Base-by-base conservation (phyloP, 208 protist genomes). In the Tritrichomonas foetus region DNA sequence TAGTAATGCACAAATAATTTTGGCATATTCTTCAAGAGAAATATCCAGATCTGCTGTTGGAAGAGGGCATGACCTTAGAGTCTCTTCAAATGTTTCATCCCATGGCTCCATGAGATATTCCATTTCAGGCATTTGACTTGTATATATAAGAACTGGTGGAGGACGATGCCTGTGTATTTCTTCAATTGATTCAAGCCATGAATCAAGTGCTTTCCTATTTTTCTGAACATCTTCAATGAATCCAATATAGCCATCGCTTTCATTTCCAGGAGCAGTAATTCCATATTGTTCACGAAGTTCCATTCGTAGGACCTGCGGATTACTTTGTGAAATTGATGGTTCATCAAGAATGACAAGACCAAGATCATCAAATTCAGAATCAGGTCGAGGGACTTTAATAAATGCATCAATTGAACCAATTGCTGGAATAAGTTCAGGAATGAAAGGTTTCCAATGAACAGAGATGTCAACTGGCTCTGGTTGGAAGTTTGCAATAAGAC, bases 81-180 rank as follows among this genome's bases (percentile, higher is more conserved):
- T 75, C 49, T 98, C 97, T 94, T 99, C 98, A 93, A 99, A 98
- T 80, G 97, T 96, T 44, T 96, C 94, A 11, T 98, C 97, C 97
- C 97, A 98, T 47, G 97, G 96, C 89, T 95, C 57, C 33, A 55
- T 93, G 8, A 95, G 93, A 3, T 94, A 3, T 53, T 82, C 74
- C 11, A 82, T 50, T 47, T 82, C 74, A 53, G 74, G 74, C 74
- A 82, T 82, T 53, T 25, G 20, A 53, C 41, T 53, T 50, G 33
- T n/a, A 30, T 82, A 82, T 33, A 36, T 36, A 53, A 82, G 47
- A 5, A 41, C n/a, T n/a, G 74, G 74, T n/a, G 74, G 74, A 22
- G 74, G 74, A 47, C 74, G n/a, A 30, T 82, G 47, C 3, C 74
- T 47, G 41, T 82, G 41, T 22, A 82, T 82, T 50, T 82, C 74